Conservation (phyloP, 2,329 filamentous ascomycete genomes). For the Cryphonectria naterciae region DNA sequence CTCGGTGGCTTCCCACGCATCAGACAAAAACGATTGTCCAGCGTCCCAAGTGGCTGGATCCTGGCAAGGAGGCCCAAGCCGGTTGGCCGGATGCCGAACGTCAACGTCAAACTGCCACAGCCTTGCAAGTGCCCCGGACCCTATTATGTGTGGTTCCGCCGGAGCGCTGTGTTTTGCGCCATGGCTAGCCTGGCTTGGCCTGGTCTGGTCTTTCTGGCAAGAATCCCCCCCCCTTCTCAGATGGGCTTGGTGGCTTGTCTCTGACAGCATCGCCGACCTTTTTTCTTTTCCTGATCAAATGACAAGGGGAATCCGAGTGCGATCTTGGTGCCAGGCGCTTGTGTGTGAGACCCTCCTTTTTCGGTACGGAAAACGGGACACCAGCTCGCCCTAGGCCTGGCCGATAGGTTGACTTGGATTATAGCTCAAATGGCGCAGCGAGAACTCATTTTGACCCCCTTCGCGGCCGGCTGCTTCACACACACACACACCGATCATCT, state of each 20-base stretch:
- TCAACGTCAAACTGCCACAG: constrained; percentile 20
- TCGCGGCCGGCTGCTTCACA: neutral
- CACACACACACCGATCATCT: neutral
- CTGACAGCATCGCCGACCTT: constrained; percentile 3
- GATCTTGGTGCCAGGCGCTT: neutral
- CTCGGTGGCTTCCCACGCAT: neutral
- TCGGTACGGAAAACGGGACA: neutral
- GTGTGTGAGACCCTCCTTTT: neutral
- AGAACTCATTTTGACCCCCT: neutral
- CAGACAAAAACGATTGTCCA: constrained; percentile 1
- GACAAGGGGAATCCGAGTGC: constrained; percentile 5
- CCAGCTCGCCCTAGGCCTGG: constrained; percentile 17
- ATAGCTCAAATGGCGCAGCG: neutral
- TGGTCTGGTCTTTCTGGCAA: neutral
- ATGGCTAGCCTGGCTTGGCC: constrained; percentile 24
- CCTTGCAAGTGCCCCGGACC: constrained; percentile 7
- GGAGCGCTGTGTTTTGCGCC: constrained; percentile 28
- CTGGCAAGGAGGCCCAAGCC: constrained; percentile 19
- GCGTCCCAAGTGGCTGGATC: constrained; percentile 18
- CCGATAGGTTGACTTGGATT: neutral
- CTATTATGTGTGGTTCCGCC: constrained; percentile 22
- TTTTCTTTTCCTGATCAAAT: neutral
- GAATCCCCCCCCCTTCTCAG: neutral
- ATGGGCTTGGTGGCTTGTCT: neutral
- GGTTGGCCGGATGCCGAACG: constrained; percentile 28